phyloP scores from a whole-genome alignment of 2,329 filamentous ascomycete genomes.

The Xylariaceae sp. region DNA sequence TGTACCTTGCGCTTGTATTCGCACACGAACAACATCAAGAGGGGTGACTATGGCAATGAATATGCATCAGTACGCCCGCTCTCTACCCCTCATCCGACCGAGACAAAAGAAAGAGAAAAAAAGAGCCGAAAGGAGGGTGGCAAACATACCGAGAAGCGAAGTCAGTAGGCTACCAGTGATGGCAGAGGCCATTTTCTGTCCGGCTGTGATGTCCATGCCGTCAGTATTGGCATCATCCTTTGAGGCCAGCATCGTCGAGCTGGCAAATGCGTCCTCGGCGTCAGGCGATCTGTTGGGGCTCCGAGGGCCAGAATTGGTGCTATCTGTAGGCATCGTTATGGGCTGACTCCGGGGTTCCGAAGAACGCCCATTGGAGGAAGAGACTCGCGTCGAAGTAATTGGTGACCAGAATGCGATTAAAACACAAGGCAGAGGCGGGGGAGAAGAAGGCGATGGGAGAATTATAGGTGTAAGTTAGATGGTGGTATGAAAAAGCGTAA shows the following conservation, averaged over 20 bases:
- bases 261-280: conserved; percentile 33
- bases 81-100: background rate
- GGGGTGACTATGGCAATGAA: conserved; percentile 65
- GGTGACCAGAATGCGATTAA: conserved; percentile 1
- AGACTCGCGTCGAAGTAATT: conserved; percentile 1
- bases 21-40: conserved; percentile 92
- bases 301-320: conserved; percentile 29
- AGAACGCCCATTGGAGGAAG: conserved; percentile 20
- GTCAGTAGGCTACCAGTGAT: conserved; percentile 86
- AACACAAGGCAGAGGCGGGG: background rate
- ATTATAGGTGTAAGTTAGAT: background rate
- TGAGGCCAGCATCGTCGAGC: conserved; percentile 31
- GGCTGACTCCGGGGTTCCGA: conserved; percentile 27
- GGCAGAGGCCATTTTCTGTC: conserved; percentile 92
- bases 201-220: conserved; percentile 64
- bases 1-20: conserved; percentile 73
- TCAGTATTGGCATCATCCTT: conserved; percentile 37
- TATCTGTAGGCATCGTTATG: conserved; percentile 22
- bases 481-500: background rate
- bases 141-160: conserved; percentile 69
- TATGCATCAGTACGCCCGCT: conserved; percentile 14
- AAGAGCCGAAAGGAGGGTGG: background rate
- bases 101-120: background rate
- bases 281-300: conserved; percentile 35
- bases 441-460: background rate